Conservation (phyloP, 805 yeast genomes). For the Saccharomycodes ludwigii region DNA sequence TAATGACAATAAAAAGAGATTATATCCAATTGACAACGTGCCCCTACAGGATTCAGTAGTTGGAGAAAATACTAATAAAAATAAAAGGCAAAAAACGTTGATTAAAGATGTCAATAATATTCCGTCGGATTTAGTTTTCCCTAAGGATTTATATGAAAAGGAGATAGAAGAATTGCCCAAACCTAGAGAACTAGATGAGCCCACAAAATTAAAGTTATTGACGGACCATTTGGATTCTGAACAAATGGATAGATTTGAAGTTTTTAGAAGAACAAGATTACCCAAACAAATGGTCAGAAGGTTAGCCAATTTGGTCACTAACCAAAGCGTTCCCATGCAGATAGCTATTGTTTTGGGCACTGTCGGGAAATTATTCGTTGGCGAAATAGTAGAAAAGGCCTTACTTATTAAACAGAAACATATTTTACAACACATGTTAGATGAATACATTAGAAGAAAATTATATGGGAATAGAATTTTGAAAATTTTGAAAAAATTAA, state of each 20-base stretch:
- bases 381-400: slow-evolving; percentile 79
- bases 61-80: too few relatives aligned
- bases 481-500: slow-evolving; percentile 26
- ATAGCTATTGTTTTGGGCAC: slow-evolving; percentile 77
- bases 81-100: too few relatives aligned
- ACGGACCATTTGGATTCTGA: slow-evolving; percentile 65
- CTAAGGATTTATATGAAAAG: slow-evolving; percentile 17
- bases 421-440: slow-evolving; percentile 28
- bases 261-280: slow-evolving; percentile 66
- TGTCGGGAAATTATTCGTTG: slow-evolving; percentile 77
- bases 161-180: slow-evolving; percentile 8
- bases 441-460: slow-evolving; percentile 31
- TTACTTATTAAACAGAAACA: slow-evolving; percentile 53
- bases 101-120: slow-evolving; percentile 14
- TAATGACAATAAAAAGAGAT: too few relatives aligned
- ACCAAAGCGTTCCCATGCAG: slow-evolving; percentile 68
- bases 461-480: slow-evolving; percentile 21
- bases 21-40: too few relatives aligned
- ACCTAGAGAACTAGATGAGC: slow-evolving; percentile 29
- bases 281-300: slow-evolving; percentile 68
- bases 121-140: slow-evolving; percentile 15
- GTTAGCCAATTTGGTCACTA: slow-evolving; percentile 63
- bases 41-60: too few relatives aligned
- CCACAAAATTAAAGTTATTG: slow-evolving; percentile 48
- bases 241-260: slow-evolving; percentile 80